Conservation (phyloP, 129 eudicot species). For the Erigeron canadensis region DNA sequence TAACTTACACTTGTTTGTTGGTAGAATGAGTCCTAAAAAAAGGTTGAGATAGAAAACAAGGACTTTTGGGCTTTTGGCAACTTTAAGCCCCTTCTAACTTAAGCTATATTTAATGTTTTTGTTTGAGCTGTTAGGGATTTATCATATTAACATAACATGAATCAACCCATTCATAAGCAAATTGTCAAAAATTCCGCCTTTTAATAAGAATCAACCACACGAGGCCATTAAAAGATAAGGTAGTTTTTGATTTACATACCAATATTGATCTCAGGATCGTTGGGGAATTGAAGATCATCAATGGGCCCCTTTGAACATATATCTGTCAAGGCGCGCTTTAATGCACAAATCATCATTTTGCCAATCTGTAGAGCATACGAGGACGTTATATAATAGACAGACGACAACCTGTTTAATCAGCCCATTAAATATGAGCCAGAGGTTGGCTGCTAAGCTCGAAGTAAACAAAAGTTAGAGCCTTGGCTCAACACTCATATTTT, state of each 20-base stretch:
- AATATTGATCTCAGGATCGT: no score
- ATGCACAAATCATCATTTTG: conserved; percentile 8
- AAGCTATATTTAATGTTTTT: neutral
- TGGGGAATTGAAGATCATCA: no score
- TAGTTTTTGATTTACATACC: no score
- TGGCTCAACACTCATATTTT: no score
- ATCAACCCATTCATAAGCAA: neutral
- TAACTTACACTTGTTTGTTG: neutral
- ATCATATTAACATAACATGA: neutral
- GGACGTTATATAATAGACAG: neutral
- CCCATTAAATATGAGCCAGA: neutral
- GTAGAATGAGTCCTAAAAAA: no score
- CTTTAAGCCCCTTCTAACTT: neutral
- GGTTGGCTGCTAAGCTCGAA: no score
- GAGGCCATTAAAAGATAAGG: no score
- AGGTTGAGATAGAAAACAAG: no score
- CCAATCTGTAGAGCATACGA: conserved; percentile 2
- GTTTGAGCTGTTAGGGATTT: neutral
- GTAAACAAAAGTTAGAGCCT: no score
- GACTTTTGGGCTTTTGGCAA: neutral
- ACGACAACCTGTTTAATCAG: neutral
- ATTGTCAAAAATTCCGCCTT: no score
- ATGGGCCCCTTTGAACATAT: no score
- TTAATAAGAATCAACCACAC: no score
- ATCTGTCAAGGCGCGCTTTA: neutral